phyloP scores from a whole-genome alignment of 2,329 filamentous ascomycete genomes.

The Apiospora koreana region DNA sequence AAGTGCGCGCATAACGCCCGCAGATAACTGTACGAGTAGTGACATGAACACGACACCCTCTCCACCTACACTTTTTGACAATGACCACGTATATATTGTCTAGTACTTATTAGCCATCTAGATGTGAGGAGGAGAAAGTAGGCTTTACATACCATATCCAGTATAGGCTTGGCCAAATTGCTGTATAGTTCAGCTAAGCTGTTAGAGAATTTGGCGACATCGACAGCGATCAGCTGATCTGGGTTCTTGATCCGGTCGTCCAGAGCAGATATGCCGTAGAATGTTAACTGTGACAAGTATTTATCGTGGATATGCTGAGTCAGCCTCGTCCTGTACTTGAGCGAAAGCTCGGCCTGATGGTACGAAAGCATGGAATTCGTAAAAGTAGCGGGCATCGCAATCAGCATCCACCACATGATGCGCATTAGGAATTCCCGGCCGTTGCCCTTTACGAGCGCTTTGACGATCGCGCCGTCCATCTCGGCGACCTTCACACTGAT shows the following conservation, averaged over 20 bases:
- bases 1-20: slow-evolving; percentile 87
- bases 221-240: slow-evolving; percentile 94
- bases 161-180: slow-evolving; percentile 88
- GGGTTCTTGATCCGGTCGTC: slow-evolving; percentile 99
- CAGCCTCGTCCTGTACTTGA: slow-evolving; percentile 89
- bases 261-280: slow-evolving; percentile 91
- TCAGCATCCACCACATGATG: slow-evolving; percentile 97
- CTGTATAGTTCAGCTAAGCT: slow-evolving; percentile 94
- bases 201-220: slow-evolving; percentile 95
- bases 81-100: slow-evolving; percentile 90
- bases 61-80: slow-evolving; percentile 92
- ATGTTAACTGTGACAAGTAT: slow-evolving; percentile 96
- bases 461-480: slow-evolving; percentile 91
- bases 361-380: slow-evolving; percentile 99
- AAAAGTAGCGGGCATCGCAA: slow-evolving; percentile 93
- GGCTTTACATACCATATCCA: slow-evolving; percentile 72
- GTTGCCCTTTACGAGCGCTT: slow-evolving; percentile 86
- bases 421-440: slow-evolving; percentile 87
- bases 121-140: not conserved
- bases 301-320: slow-evolving; percentile 96
- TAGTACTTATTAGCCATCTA: slow-evolving; percentile 33
- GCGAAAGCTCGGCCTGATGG: slow-evolving; percentile 90
- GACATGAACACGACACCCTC: slow-evolving; percentile 97
- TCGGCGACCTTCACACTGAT: slow-evolving; percentile 96
- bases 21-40: slow-evolving; percentile 87